Evolutionary conservation across 1,139 yeast species (phyloP).

Genomic region (Blastobotrys buckinghamii): DNA sequence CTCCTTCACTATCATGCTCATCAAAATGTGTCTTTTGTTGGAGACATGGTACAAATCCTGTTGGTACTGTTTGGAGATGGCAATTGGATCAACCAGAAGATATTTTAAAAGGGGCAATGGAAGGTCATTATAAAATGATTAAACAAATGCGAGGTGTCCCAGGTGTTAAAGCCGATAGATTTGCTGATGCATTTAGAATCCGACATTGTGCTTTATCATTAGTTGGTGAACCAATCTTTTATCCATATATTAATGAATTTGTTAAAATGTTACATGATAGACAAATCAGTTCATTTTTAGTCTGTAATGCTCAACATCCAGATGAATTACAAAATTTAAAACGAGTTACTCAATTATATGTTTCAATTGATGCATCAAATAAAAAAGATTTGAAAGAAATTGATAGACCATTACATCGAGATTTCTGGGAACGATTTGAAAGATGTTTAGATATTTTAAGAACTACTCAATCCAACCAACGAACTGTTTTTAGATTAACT

Average conservation of each 20-base stretch:
- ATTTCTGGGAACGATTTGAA: conserved; percentile 87
- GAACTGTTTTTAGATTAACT: conserved; percentile 88
- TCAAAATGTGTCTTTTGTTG: conserved; percentile 96
- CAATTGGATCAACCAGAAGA: conserved; percentile 85
- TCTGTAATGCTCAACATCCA: conserved; percentile 95
- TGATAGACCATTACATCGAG: conserved; percentile 83
- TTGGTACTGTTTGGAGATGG: conserved; percentile 96
- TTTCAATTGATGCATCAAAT: conserved; percentile 88
- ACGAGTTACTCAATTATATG: conserved; percentile 85
- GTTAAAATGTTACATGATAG: conserved; percentile 71
- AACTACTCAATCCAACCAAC: conserved; percentile 64
- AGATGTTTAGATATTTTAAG: conserved; percentile 74
- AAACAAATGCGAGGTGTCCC: conserved; percentile 96
- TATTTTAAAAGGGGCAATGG: conserved; percentile 77
- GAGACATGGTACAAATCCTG: conserved; percentile 97
- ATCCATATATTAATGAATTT: conserved; percentile 85
- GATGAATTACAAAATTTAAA: conserved; percentile 62
- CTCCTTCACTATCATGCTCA: conserved; percentile 90
- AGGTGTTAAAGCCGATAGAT: conserved; percentile 83
- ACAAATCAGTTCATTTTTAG: conserved; percentile 79
- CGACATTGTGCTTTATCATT: conserved; percentile 87
- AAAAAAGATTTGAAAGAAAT: conserved; percentile 73
- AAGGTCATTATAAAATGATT: conserved; percentile 85
- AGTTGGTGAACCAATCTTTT: conserved; percentile 92
- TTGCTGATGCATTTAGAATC: conserved; percentile 84